Conservation (phyloP, 805 yeast genomes). For the Lipomyces spencermartinsiae region DNA sequence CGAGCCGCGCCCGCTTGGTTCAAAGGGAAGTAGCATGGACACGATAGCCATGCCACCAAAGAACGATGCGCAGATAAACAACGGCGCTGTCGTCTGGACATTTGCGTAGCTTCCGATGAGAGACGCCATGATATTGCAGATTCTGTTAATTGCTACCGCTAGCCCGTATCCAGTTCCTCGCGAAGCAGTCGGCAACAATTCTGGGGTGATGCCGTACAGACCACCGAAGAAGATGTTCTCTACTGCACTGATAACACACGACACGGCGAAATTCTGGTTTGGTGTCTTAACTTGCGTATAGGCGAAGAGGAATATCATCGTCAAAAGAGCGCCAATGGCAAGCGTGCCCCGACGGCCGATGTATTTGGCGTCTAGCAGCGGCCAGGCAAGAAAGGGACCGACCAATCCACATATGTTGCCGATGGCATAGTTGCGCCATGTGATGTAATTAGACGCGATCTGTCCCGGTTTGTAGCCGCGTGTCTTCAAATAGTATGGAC, state of each 20-base stretch:
- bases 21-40: slow-evolving; percentile 57
- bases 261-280: slow-evolving; percentile 57
- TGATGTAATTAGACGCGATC: slow-evolving; percentile 37
- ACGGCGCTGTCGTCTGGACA: slow-evolving; percentile 56
- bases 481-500: slow-evolving; percentile 58
- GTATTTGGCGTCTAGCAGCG: slow-evolving; percentile 36
- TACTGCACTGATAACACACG: slow-evolving; percentile 45
- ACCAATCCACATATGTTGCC: slow-evolving; percentile 56
- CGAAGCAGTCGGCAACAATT: slow-evolving; percentile 49
- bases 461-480: slow-evolving; percentile 53
- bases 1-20: slow-evolving; percentile 46
- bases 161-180: slow-evolving; percentile 58
- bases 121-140: slow-evolving; percentile 56
- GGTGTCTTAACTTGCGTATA: slow-evolving; percentile 66
- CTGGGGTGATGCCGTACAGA: slow-evolving; percentile 58
- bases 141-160: slow-evolving; percentile 54
- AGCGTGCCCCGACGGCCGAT: slow-evolving; percentile 66
- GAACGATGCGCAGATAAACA: slow-evolving; percentile 56
- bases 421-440: slow-evolving; percentile 47
- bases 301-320: slow-evolving; percentile 65
- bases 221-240: slow-evolving; percentile 50
- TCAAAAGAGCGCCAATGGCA: slow-evolving; percentile 56
- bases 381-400: slow-evolving; percentile 59
- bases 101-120: slow-evolving; percentile 56
- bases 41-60: slow-evolving; percentile 55